A percentile compares a stretch with the other conserved stretches of the same genome.
These are phyloP conservation scores for Melocanna baccifera DNA, from an alignment of 176 grass and related monocot species.

Conservation along the genomic window DNA sequence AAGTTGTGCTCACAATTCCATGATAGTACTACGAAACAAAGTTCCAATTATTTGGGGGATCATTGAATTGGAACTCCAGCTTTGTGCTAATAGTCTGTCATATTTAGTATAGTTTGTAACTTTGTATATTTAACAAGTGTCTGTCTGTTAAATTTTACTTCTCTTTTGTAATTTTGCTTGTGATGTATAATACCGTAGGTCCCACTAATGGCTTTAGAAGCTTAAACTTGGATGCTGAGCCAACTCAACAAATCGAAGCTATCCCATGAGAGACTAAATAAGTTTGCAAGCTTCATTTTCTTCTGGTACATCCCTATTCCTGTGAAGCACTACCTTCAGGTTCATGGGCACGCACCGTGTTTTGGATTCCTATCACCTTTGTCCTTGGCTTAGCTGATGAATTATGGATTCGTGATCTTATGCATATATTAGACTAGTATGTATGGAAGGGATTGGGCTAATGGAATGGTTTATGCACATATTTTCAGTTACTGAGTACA, in stretches of 20 bases:
- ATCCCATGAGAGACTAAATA: conserved; percentile 17
- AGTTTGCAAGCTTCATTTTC: conserved; percentile 21
- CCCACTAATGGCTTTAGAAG: conserved; percentile 18
- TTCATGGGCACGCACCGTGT: not conserved
- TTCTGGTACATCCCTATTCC: conserved; percentile 28
- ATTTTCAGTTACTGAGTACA: not conserved
- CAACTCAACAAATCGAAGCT: conserved; percentile 12
- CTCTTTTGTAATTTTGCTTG: conserved; percentile 14
- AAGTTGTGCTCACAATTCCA: not conserved
- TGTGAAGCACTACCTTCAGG: not conserved
- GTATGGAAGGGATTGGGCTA: not conserved
- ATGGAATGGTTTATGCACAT: not conserved
- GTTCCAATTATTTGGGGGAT: not conserved
- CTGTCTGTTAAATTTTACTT: conserved; percentile 6
- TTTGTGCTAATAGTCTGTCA: not conserved
- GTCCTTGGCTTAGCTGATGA: not conserved
- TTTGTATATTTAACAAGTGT: not conserved
- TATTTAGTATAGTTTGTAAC: not conserved
- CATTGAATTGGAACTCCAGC: not conserved
- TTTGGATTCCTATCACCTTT: not conserved
- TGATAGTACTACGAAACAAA: not conserved
- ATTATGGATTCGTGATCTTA: not conserved
- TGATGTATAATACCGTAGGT: conserved; percentile 5
- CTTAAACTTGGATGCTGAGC: conserved; percentile 17
- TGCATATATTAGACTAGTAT: not conserved